Evolutionary conservation across 352 stramenopile species (phyloP).

Genomic region (Phytophthora litchii): DNA sequence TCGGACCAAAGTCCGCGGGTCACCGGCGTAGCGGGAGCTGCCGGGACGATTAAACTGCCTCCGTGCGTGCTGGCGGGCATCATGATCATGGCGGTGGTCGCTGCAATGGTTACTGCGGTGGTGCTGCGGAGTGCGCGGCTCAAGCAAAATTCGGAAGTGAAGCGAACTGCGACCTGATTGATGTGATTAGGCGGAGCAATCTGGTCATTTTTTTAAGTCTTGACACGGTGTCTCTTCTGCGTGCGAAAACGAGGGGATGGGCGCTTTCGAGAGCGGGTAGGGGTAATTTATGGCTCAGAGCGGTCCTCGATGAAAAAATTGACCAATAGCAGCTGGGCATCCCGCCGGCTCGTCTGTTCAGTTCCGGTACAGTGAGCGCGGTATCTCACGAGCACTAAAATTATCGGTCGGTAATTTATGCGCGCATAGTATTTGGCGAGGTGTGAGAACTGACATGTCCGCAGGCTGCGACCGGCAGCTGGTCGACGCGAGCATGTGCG

Average conservation of each 20-base stretch:
- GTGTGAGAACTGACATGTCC: conserved; percentile 5
- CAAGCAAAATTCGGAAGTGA: conserved; percentile 47
- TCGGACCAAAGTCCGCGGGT: conserved; percentile 77
- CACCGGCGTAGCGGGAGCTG: conserved; percentile 39
- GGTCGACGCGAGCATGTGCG: conserved; percentile 7
- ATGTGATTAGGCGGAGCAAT: conserved; percentile 34
- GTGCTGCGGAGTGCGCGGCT: conserved; percentile 28
- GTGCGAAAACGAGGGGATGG: conserved; percentile 31
- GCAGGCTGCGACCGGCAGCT: conserved; percentile 7
- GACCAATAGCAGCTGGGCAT: conserved; percentile 44
- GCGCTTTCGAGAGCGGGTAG: conserved; percentile 18
- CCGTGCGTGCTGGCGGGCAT: conserved; percentile 32
- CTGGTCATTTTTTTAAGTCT: conserved; percentile 38
- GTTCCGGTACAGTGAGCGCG: conserved; percentile 26
- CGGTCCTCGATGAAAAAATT: conserved; percentile 21
- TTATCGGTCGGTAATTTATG: conserved; percentile 42
- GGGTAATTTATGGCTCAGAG: conserved; percentile 39
- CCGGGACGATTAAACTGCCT: conserved; percentile 24
- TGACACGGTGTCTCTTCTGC: conserved; percentile 33
- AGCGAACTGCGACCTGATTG: conserved; percentile 14
- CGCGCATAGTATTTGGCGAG: not conserved
- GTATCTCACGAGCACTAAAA: conserved; percentile 41
- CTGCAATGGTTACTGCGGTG: conserved; percentile 21
- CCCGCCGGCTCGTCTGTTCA: conserved; percentile 31
- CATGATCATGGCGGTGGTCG: conserved; percentile 31